A percentile compares a stretch with the other conserved stretches of the same genome.
phyloP scores from a whole-genome alignment of 345 rosid genomes.

The Microcos paniculata region DNA sequence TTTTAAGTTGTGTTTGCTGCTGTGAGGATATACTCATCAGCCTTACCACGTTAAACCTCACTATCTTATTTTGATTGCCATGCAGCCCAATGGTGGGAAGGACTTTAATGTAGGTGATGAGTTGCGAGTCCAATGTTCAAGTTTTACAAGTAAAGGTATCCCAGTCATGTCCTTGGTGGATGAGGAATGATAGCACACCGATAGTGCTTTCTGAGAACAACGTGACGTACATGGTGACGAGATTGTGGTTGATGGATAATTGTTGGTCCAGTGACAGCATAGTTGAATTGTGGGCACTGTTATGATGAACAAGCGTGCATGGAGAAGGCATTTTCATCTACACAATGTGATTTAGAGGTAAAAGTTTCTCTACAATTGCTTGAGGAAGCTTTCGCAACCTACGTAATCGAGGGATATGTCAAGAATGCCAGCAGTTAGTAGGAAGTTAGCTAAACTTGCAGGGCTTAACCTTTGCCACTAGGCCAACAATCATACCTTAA shows the following conservation, averaged over 20 bases:
- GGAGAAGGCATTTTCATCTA: neutral
- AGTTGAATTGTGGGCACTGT: neutral
- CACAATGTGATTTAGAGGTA: neutral
- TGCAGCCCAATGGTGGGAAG: conserved; percentile 47
- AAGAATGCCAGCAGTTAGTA: neutral
- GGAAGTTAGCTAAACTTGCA: too few relatives aligned
- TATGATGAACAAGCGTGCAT: neutral
- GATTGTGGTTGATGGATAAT: neutral
- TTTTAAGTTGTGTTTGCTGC: neutral
- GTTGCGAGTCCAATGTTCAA: conserved; percentile 61
- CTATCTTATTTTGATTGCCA: conserved; percentile 5
- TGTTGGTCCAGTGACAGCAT: neutral
- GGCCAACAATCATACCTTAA: too few relatives aligned
- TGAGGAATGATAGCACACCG: conserved; percentile 22
- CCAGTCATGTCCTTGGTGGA: conserved; percentile 69
- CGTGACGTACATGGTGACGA: neutral
- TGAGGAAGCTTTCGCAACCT: neutral
- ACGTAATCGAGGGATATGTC: neutral
- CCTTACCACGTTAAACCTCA: neutral
- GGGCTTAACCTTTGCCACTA: too few relatives aligned
- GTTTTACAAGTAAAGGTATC: conserved; percentile 75
- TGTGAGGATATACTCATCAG: neutral
- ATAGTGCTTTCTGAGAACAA: neutral
- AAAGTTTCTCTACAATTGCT: neutral
- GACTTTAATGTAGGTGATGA: conserved; percentile 56